Percentiles rank a stretch among this genome's conserved stretches.
These are phyloP conservation scores for Aspergillus awamori DNA, from an alignment of 2,329 filamentous ascomycete genomes.

Conservation along the genomic window DNA sequence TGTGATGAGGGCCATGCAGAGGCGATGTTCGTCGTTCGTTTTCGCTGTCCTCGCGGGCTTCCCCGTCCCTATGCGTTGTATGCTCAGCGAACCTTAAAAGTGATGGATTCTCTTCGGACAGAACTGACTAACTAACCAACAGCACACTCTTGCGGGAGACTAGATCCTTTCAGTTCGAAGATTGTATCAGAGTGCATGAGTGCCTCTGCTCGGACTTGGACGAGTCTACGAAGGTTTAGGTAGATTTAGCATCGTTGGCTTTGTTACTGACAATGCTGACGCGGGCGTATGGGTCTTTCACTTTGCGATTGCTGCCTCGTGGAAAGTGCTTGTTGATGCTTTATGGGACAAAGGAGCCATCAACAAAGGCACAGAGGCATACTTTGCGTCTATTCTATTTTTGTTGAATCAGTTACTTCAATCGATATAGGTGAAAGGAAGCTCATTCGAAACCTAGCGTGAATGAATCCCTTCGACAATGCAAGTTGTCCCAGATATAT, in stretches of 20 bases:
- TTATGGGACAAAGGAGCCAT: neutral
- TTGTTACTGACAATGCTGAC: neutral
- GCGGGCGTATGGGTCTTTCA: neutral
- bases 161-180: neutral
- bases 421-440: neutral
- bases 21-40: neutral
- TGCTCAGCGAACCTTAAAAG: neutral
- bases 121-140: neutral
- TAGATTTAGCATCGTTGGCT: neutral
- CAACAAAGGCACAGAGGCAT: neutral
- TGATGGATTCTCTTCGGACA: neutral
- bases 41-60: neutral
- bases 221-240: neutral
- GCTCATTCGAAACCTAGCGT: neutral
- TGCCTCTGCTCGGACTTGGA: neutral
- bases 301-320: neutral
- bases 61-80: neutral
- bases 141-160: neutral
- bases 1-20: no score
- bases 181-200: neutral
- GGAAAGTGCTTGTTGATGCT: neutral
- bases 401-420: neutral
- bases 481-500: neutral
- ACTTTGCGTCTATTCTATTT: neutral
- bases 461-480: neutral